phyloP scores from a whole-genome alignment of 345 rosid genomes.

The Heritiera littoralis region DNA sequence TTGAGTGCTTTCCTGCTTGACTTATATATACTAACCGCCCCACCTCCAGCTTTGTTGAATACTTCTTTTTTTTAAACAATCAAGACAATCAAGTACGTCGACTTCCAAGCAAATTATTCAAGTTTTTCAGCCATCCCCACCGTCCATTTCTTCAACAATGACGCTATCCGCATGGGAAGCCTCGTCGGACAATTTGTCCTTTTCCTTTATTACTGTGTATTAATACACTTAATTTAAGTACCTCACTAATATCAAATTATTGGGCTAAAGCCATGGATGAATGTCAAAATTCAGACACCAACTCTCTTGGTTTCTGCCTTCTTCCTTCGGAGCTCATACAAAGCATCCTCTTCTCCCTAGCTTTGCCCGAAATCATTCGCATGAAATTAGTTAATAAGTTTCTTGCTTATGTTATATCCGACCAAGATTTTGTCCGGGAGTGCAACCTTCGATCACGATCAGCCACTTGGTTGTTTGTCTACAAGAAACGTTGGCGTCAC shows the following conservation, averaged over 20 bases:
- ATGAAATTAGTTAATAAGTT: constrained; percentile 56
- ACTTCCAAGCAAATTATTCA: not conserved
- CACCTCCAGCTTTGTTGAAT: not conserved
- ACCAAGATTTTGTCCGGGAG: constrained; percentile 49
- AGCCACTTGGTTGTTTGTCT: constrained; percentile 67
- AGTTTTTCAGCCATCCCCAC: constrained; percentile 4
- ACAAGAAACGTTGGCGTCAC: constrained; percentile 72
- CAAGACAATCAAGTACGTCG: constrained; percentile 10
- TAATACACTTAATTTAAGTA: not conserved
- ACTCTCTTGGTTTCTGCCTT: constrained; percentile 59
- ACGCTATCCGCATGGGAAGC: constrained; percentile 27
- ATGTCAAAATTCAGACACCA: constrained; percentile 19
- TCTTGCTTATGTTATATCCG: constrained; percentile 46
- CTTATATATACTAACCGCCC: not conserved
- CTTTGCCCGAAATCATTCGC: constrained; percentile 61
- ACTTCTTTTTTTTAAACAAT: not conserved
- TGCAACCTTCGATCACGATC: constrained; percentile 51
- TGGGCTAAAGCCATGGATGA: constrained; percentile 30
- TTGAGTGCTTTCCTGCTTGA: constrained; percentile 5
- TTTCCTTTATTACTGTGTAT: not conserved
- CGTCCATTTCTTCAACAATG: constrained; percentile 32
- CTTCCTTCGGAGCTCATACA: constrained; percentile 79
- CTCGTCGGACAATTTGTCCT: constrained; percentile 13
- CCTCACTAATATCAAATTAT: not conserved
- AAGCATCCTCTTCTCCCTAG: constrained; percentile 56